phyloP scores from a whole-genome alignment of 106 monocot genomes.

The Dioscorea dumetorum region DNA sequence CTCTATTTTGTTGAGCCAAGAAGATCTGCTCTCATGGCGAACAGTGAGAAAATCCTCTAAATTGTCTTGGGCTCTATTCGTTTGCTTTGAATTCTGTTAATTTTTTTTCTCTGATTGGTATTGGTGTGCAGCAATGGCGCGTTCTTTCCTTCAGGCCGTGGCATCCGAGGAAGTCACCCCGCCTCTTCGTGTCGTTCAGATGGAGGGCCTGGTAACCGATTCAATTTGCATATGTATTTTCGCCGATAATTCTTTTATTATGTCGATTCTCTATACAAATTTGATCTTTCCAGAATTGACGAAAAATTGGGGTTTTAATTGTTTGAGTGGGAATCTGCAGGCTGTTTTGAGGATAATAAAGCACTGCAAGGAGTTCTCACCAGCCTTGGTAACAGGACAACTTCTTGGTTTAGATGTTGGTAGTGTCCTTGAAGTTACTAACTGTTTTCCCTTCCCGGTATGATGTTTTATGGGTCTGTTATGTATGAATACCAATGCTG shows the following conservation, averaged over 20 bases:
- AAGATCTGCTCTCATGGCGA: no score
- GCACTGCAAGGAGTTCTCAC: constrained; percentile 92
- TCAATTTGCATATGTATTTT: not conserved
- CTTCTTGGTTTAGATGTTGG: constrained; percentile 97
- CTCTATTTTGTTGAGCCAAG: no score
- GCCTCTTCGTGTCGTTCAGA: constrained; percentile 86
- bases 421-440: constrained; percentile 91
- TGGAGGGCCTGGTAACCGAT: constrained; percentile 78
- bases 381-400: constrained; percentile 89
- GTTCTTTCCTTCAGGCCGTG: constrained; percentile 91
- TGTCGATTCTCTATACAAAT: not conserved
- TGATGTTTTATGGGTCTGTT: not conserved
- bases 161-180: constrained; percentile 54
- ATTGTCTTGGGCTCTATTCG: not conserved
- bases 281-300: not conserved
- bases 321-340: constrained; percentile 23
- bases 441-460: constrained; percentile 97
- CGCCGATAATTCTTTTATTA: not conserved
- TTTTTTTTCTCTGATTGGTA: constrained; percentile 3
- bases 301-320: not conserved
- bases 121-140: constrained; percentile 39
- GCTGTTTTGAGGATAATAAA: constrained; percentile 90
- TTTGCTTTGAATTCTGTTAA: not conserved
- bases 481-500: not conserved
- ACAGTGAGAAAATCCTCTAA: no score